Conservation (phyloP, 106 monocot genomes). For the Posidonia australis region DNA sequence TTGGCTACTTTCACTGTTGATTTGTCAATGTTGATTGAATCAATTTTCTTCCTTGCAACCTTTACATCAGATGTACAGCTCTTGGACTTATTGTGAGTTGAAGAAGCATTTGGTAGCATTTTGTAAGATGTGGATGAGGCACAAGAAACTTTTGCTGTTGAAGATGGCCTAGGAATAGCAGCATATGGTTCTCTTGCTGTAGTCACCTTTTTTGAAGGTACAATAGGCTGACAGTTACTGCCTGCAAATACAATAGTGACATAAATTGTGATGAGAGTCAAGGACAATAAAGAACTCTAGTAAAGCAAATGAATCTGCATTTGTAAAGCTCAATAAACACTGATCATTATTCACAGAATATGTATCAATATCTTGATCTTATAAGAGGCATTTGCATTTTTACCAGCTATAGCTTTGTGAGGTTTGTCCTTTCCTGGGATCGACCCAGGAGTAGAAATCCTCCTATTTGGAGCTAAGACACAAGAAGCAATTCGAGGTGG, state of each 20-base stretch:
- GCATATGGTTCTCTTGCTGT: background rate
- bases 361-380: no score
- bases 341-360: no score
- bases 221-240: background rate
- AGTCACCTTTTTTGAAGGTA: background rate
- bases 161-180: background rate
- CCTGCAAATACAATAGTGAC: constrained; percentile 1
- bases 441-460: background rate
- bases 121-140: background rate
- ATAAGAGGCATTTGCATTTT: no score
- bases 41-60: background rate
- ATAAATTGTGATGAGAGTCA: background rate
- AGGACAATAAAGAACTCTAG: no score
- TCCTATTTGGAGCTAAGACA: background rate
- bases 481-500: background rate
- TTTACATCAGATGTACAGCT: background rate
- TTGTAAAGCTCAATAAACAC: no score
- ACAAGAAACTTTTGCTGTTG: background rate
- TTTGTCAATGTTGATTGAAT: background rate
- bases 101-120: background rate
- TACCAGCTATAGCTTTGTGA: background rate
- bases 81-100: background rate
- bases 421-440: background rate
- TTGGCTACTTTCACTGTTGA: background rate
- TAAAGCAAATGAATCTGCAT: no score